phyloP scores from a whole-genome alignment of 1,284 basidiomycete genomes.

The Salmacisia buchloeana region DNA sequence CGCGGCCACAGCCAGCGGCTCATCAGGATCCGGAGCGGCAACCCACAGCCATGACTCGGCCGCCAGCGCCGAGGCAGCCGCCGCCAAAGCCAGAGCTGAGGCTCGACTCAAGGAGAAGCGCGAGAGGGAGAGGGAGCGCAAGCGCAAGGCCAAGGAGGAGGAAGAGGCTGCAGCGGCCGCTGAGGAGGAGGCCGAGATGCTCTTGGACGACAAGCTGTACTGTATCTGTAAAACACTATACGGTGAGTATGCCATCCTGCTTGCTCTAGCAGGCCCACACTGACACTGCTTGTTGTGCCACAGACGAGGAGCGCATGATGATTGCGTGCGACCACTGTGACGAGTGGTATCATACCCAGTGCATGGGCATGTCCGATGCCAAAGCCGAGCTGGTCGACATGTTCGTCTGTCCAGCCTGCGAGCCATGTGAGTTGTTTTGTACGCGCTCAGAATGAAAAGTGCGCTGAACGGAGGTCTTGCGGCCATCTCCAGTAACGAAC shows the following conservation, averaged over 20 bases:
- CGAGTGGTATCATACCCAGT: constrained; percentile 41
- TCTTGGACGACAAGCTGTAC: constrained; percentile 24
- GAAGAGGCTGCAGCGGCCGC: constrained; percentile 16
- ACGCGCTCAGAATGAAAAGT: not conserved
- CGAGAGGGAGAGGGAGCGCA: not conserved
- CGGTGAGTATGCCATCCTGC: constrained; percentile 11
- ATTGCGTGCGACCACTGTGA: constrained; percentile 44
- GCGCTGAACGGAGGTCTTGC: not conserved
- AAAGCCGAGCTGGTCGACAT: constrained; percentile 32
- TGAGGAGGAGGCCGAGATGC: not conserved
- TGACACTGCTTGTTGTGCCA: not conserved
- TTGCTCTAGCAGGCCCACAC: not conserved
- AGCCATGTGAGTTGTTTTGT: constrained; percentile 13
- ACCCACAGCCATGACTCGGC: not conserved
- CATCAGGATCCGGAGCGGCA: too few species aligned
- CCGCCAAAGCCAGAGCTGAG: not conserved
- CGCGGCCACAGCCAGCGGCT: not conserved
- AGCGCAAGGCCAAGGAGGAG: constrained; percentile 4
- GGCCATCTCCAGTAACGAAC: not conserved
- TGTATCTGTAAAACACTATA: constrained; percentile 28
- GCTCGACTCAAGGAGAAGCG: not conserved
- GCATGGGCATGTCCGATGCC: constrained; percentile 30
- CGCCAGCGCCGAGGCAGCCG: not conserved
- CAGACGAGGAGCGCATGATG: constrained; percentile 41
- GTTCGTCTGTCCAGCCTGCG: constrained; percentile 37